Evolutionary conservation across 345 rosid species (phyloP), one percentile per base, ranked within the genome.

Genomic region (Pelargonium nanum): DNA sequence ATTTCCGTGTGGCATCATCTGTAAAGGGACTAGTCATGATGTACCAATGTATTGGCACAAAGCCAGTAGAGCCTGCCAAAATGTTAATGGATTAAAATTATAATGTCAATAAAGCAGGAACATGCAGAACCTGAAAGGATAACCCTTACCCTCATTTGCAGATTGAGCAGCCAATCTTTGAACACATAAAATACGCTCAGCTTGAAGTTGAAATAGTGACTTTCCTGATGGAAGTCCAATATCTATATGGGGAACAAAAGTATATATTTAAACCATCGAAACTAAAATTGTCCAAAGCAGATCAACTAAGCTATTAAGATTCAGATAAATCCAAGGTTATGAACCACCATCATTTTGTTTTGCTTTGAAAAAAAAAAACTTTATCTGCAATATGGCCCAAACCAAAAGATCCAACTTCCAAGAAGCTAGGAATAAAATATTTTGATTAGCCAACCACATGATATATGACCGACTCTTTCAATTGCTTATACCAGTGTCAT

Each of bases 21-120:
- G 96, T 93, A 69, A 89, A 93, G 67, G 97, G 99, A 67, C 99
- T 93, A 60, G 99, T 93, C 99, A 93, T 93, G 72, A 93, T 80
- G 74, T 93, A 93, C 96, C 97, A 93, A 60, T 81, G 99, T 71
- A 93, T 85, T 57, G 76, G 65, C 57, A 72, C 88, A 8, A 89
- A 74, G 25, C 83, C 78, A 68, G 68, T 74, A 55, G 90, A 75
- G 73, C 83, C 90, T 83, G 72, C 65, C 62, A 54, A 54, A 53
- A 57, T 23, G 24, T 53, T 23, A 57, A 65, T 22, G 22, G 62
- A 70, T 34, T 32, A 44, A 26, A 69, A 62, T 58, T 56, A 63
- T 59, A 22, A 22, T 54, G 34, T 45, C 64, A 70, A 53, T 62
- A 16, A 57, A 22, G 26, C 30, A 59, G 50, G 23, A 63, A 51